Conservation (phyloP, 495 filamentous ascomycete species). For the Poronia punctata region DNA sequence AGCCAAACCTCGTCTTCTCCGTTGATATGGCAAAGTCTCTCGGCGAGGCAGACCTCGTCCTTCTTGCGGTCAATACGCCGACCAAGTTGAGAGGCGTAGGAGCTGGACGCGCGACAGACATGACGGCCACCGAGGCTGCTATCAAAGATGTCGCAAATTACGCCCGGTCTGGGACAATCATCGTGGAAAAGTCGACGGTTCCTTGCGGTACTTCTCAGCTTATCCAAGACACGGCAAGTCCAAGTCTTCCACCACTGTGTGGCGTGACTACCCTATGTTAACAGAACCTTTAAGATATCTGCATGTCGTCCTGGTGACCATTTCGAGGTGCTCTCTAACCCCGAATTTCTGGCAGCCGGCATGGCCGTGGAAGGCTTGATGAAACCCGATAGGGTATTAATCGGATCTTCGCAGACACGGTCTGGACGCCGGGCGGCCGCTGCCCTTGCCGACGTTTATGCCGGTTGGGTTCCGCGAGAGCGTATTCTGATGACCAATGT, state of each 20-base stretch:
- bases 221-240: constrained; percentile 57
- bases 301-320: constrained; percentile 48
- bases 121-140: constrained; percentile 66
- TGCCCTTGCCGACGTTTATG: constrained; percentile 57
- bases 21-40: constrained; percentile 55
- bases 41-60: constrained; percentile 62
- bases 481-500: constrained; percentile 67
- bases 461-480: constrained; percentile 59
- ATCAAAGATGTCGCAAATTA: constrained; percentile 58
- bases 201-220: constrained; percentile 70
- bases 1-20: constrained; percentile 65
- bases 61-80: constrained; percentile 77
- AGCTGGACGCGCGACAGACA: constrained; percentile 63
- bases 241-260: neutral
- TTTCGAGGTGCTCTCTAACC: constrained; percentile 78
- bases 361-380: constrained; percentile 66
- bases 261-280: neutral
- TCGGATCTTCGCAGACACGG: constrained; percentile 57
- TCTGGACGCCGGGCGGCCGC: constrained; percentile 56
- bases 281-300: constrained; percentile 25
- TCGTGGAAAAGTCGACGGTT: constrained; percentile 82
- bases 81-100: constrained; percentile 67
- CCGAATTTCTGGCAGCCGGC: constrained; percentile 77
- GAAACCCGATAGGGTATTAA: constrained; percentile 68
- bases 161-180: constrained; percentile 59